Percentiles rank a stretch among this genome's conserved stretches.
Evolutionary conservation across 2,329 filamentous ascomycete genomes (phyloP).

Genomic region (Penicillium olsonii): DNA sequence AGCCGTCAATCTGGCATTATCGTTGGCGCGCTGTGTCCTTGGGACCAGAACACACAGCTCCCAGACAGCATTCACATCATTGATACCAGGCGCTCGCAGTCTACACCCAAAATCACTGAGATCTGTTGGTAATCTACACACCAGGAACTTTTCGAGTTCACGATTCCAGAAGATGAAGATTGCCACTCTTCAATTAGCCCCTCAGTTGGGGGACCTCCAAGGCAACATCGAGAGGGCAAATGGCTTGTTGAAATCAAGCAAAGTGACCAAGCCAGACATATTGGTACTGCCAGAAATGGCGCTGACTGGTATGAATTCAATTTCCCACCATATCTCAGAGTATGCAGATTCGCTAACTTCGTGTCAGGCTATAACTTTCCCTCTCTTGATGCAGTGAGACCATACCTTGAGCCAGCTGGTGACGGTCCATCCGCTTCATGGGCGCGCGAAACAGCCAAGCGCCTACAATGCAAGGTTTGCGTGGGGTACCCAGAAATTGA

Average conservation of each 20-base stretch:
- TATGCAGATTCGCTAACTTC: background rate
- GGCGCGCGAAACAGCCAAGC: conserved; percentile 58
- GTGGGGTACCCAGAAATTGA: conserved; percentile 63
- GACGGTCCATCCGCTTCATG: conserved; percentile 58
- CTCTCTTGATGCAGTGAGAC: conserved; percentile 56
- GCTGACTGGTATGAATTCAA: conserved; percentile 54
- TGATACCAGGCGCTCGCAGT: background rate
- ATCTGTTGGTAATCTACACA: background rate
- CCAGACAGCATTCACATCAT: background rate
- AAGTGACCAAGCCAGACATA: conserved; percentile 49
- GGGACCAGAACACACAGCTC: conserved; percentile 9
- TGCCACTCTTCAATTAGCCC: conserved; percentile 50
- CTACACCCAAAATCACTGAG: background rate
- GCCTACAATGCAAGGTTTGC: conserved; percentile 61
- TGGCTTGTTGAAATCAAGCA: conserved; percentile 42
- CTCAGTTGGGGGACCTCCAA: conserved; percentile 45
- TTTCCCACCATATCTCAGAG: background rate
- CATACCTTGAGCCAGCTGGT: conserved; percentile 61
- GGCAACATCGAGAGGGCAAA: conserved; percentile 49
- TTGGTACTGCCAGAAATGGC: conserved; percentile 65
- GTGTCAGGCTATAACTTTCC: conserved; percentile 64
- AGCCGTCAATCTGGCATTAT: conserved; percentile 13
- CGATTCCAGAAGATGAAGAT: conserved; percentile 43
- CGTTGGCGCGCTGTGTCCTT: conserved; percentile 8
- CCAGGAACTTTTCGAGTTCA: conserved; percentile 13